Percentiles rank a stretch among this genome's conserved stretches.
phyloP scores from a whole-genome alignment of 2,329 filamentous ascomycete species.

The Aspergillus ochraceus region DNA sequence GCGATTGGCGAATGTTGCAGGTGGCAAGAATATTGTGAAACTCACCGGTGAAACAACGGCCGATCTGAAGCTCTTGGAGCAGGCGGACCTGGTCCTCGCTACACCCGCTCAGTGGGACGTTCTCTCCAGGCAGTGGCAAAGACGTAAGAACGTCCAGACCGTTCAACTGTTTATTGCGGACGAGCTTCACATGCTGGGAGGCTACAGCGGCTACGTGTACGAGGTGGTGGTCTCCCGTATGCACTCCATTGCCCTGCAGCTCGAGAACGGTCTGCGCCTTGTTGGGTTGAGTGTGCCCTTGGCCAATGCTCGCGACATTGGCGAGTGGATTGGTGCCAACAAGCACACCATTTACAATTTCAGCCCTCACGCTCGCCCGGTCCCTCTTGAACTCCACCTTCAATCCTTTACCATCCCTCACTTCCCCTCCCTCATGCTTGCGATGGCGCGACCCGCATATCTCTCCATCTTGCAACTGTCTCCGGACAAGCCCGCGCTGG shows the following conservation, averaged over 20 bases:
- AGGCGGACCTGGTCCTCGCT: constrained; percentile 84
- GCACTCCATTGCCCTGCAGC: constrained; percentile 90
- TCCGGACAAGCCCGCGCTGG: constrained; percentile 80
- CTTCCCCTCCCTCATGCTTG: constrained; percentile 96
- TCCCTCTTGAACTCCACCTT: constrained; percentile 89
- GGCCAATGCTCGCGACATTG: constrained; percentile 88
- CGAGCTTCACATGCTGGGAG: constrained; percentile 90
- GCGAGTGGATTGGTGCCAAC: constrained; percentile 96
- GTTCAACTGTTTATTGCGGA: constrained; percentile 92
- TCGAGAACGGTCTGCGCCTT: constrained; percentile 80
- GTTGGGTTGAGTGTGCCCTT: constrained; percentile 88
- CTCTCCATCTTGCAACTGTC: constrained; percentile 85
- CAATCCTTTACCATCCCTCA: constrained; percentile 96
- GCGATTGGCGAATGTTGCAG: constrained; percentile 68
- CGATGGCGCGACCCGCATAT: constrained; percentile 95
- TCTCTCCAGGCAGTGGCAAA: constrained; percentile 91
- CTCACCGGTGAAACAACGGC: constrained; percentile 89
- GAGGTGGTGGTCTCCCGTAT: constrained; percentile 97
- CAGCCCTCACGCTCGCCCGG: constrained; percentile 83
- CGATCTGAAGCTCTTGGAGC: constrained; percentile 84
- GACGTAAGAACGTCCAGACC: constrained; percentile 89
- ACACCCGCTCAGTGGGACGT: constrained; percentile 97
- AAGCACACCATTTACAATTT: constrained; percentile 99
- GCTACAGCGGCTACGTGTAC: constrained; percentile 82
- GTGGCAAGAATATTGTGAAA: constrained; percentile 88